phyloP scores from a whole-genome alignment of 83 land plant species.

The Picea engelmannii region DNA sequence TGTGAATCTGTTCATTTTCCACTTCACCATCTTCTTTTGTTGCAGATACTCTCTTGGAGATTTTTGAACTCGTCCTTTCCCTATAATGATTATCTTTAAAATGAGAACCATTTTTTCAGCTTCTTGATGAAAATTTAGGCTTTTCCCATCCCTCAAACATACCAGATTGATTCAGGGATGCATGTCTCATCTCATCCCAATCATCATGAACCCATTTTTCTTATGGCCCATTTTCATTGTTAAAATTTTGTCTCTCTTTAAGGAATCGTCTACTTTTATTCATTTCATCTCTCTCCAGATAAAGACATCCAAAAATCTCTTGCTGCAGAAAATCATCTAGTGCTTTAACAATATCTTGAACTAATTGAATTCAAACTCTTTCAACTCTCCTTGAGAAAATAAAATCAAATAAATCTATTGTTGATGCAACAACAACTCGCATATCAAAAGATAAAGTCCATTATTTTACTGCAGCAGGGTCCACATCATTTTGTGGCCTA shows the following conservation, averaged over 20 bases:
- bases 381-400: conserved; percentile 39
- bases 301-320: conserved; percentile 1
- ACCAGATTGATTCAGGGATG: neutral
- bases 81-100: neutral
- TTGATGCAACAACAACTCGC: conserved; percentile 39
- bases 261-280: neutral
- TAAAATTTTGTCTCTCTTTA: neutral
- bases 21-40: conserved; percentile 1
- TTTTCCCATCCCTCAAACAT: neutral
- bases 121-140: neutral
- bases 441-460: conserved; percentile 29
- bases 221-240: neutral
- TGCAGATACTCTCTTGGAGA: conserved; percentile 1
- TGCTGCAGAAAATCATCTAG: conserved; percentile 21
- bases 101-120: neutral
- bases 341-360: conserved; percentile 36
- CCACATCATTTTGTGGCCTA: conserved; percentile 14
- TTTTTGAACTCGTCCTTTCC: conserved; percentile 4
- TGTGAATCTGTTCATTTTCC: neutral
- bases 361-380: conserved; percentile 25
- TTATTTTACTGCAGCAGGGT: conserved; percentile 16
- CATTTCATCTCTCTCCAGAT: conserved; percentile 8
- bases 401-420: conserved; percentile 29
- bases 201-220: neutral
- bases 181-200: neutral